Conservation (phyloP, 441 rosid species). For the Arabidopsis lyrata region DNA sequence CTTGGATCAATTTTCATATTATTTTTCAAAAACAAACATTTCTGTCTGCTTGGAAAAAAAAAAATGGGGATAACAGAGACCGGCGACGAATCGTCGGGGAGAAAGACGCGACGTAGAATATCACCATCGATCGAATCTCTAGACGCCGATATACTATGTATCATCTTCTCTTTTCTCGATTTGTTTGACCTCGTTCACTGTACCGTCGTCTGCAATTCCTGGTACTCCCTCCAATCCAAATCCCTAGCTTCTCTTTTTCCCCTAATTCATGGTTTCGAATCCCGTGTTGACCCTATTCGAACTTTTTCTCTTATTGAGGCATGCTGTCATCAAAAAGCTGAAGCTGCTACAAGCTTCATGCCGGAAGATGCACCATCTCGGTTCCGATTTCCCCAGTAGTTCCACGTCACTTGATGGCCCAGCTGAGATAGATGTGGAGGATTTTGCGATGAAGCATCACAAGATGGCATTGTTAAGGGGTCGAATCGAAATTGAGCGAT, state of each 20-base stretch:
- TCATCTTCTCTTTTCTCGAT: constrained; percentile 74
- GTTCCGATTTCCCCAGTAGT: constrained; percentile 17
- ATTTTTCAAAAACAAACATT: no score
- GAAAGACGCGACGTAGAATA: constrained; percentile 50
- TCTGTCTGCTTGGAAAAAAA: no score
- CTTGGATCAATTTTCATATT: no score
- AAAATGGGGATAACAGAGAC: constrained; percentile 22
- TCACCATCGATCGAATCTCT: constrained; percentile 54
- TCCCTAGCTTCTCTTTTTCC: background rate
- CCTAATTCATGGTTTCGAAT: background rate
- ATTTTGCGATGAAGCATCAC: constrained; percentile 72
- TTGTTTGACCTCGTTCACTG: constrained; percentile 80
- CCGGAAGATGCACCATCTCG: constrained; percentile 49
- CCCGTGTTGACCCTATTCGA: background rate
- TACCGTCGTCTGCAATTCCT: constrained; percentile 77
- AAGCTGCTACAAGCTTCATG: constrained; percentile 62
- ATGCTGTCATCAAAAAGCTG: constrained; percentile 53
- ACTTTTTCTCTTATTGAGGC: constrained; percentile 49
- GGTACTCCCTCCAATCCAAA: constrained; percentile 49
- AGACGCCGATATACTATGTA: constrained; percentile 63
- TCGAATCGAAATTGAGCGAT: constrained; percentile 62
- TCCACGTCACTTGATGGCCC: constrained; percentile 48
- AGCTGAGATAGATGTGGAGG: constrained; percentile 52
- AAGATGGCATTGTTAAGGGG: constrained; percentile 53
- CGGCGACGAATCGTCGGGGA: constrained; percentile 49